These are phyloP conservation scores for Dactylonectria estremocensis DNA, from an alignment of 2,329 filamentous ascomycete species.

Conservation along the genomic window DNA sequence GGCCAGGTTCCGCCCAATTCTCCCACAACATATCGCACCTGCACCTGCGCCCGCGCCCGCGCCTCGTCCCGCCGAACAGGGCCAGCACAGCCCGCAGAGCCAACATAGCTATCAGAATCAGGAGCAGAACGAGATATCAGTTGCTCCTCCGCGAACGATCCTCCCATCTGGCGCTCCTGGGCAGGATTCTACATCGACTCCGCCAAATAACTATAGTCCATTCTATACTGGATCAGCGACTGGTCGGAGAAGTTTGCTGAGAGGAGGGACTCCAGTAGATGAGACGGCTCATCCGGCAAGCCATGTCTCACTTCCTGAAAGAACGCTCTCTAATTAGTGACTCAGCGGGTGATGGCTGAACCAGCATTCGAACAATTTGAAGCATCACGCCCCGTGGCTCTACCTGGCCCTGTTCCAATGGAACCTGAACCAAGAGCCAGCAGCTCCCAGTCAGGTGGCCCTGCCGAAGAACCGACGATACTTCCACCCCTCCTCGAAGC, in stretches of 20 bases:
- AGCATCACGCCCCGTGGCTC: background rate
- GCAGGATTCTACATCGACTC: conserved; percentile 4
- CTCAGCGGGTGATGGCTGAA: conserved; percentile 27
- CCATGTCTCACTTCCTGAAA: background rate
- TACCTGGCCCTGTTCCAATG: conserved; percentile 23
- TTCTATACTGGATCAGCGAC: background rate
- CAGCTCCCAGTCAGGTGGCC: conserved; percentile 1
- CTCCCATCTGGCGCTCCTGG: conserved; percentile 1
- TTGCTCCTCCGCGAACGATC: conserved; percentile 12
- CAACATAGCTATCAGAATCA: background rate
- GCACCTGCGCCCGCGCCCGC: conserved; percentile 46
- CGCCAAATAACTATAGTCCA: conserved; percentile 21
- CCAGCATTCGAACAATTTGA: conserved; percentile 11
- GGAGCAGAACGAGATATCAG: background rate
- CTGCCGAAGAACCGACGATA: conserved; percentile 7
- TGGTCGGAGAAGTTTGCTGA: conserved; percentile 2
- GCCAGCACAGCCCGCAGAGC: conserved; percentile 2
- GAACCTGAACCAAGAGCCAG: conserved; percentile 23
- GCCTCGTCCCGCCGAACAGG: conserved; percentile 45
- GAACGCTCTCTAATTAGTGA: background rate
- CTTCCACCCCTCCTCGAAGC: conserved; percentile 25
- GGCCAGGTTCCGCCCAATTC: conserved; percentile 48
- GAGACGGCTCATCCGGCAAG: conserved; percentile 21
- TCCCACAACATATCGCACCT: conserved; percentile 50
- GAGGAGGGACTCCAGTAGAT: conserved; percentile 3